Conservation (phyloP, 2,329 filamentous ascomycete species). For the Cladophialophora bantiana region DNA sequence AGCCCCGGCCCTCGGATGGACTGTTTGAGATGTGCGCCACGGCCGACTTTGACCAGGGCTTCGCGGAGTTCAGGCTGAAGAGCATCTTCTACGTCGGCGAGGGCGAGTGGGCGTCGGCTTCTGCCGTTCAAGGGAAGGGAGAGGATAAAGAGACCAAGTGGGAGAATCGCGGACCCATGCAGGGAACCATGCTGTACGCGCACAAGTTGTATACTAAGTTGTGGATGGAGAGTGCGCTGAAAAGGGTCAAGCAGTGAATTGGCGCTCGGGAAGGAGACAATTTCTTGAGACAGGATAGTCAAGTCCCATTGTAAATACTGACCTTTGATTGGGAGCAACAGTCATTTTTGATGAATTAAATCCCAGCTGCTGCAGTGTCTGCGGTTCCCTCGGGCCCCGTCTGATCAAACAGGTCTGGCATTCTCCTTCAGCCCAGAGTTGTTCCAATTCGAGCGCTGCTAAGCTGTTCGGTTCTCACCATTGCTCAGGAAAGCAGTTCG, state of each 20-base stretch:
- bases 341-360: not conserved
- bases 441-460: not conserved
- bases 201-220: slow-evolving; percentile 65
- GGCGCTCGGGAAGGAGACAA: too few species aligned
- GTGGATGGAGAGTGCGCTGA: slow-evolving; percentile 61
- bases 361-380: not conserved
- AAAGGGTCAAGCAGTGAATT: slow-evolving; percentile 33
- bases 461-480: not conserved
- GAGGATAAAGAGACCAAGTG: slow-evolving; percentile 44
- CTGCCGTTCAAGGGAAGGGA: slow-evolving; percentile 46
- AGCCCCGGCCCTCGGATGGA: slow-evolving; percentile 67
- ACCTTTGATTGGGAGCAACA: not conserved
- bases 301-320: not conserved
- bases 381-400: not conserved
- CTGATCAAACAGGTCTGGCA: not conserved
- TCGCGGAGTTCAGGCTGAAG: slow-evolving; percentile 71
- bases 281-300: not conserved
- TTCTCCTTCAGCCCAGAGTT: not conserved
- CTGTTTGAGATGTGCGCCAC: slow-evolving; percentile 70
- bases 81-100: slow-evolving; percentile 62
- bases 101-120: not conserved
- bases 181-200: slow-evolving; percentile 47
- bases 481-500: not conserved
- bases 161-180: slow-evolving; percentile 47
- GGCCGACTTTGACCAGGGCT: slow-evolving; percentile 64